A percentile compares a stretch with the other conserved stretches of the same genome.
Conservation (phyloP, 805 yeast genomes). For the Teunomyces aglyptinius region DNA sequence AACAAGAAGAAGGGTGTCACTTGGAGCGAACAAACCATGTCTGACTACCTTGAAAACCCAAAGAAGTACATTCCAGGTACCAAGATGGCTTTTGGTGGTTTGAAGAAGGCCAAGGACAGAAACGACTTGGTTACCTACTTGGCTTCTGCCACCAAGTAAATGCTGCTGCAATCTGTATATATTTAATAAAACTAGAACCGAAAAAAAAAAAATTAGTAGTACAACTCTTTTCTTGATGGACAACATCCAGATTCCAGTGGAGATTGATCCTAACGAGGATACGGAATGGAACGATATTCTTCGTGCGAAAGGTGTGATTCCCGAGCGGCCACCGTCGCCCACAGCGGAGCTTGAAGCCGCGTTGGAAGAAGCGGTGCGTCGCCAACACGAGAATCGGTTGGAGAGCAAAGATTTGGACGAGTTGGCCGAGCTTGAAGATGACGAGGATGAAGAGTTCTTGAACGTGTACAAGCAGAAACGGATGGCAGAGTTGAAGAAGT, state of each 20-base stretch:
- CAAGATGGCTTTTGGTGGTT: slow-evolving; percentile 99
- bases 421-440: slow-evolving; percentile 84
- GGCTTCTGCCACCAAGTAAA: slow-evolving; percentile 41
- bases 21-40: slow-evolving; percentile 87
- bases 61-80: slow-evolving; percentile 99
- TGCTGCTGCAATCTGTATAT: slow-evolving; percentile 2
- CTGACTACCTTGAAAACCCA: slow-evolving; percentile 97
- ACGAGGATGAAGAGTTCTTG: slow-evolving; percentile 89
- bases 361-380: slow-evolving; percentile 72
- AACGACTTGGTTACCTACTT: slow-evolving; percentile 92
- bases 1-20: slow-evolving; percentile 91
- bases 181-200: background rate
- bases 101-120: slow-evolving; percentile 99
- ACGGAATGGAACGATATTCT: slow-evolving; percentile 99
- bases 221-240: slow-evolving; percentile 5
- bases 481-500: slow-evolving; percentile 64
- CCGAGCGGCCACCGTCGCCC: slow-evolving; percentile 87
- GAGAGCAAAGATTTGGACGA: slow-evolving; percentile 78
- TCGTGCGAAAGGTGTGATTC: slow-evolving; percentile 86
- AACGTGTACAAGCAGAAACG: slow-evolving; percentile 75
- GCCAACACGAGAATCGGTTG: slow-evolving; percentile 79
- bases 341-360: slow-evolving; percentile 85
- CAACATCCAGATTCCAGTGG: slow-evolving; percentile 60
- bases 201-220: background rate
- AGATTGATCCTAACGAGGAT: slow-evolving; percentile 93